Evolutionary conservation across 2,329 filamentous ascomycete species (phyloP).

Genomic region (Malbranchea zuffiana): DNA sequence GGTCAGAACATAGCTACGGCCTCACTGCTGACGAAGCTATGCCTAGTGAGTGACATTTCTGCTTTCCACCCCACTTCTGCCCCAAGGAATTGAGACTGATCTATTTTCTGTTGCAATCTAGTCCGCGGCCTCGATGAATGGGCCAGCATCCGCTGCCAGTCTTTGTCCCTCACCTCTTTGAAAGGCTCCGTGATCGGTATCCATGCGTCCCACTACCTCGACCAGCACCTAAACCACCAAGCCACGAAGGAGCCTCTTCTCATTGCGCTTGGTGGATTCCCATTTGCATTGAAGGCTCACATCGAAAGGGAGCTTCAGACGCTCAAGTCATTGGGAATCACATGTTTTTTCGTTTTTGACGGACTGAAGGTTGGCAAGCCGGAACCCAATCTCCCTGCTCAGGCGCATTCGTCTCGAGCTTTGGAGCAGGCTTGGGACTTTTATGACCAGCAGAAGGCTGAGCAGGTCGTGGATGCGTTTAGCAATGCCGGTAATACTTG

Average conservation of each 20-base stretch:
- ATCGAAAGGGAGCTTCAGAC: constrained; percentile 65
- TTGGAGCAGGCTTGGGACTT: constrained; percentile 75
- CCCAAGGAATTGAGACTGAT: background rate
- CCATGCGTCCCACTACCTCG: constrained; percentile 82
- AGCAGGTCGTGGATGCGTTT: constrained; percentile 75
- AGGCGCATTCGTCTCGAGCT: constrained; percentile 53
- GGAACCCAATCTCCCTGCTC: constrained; percentile 50
- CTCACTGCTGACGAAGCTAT: constrained; percentile 3
- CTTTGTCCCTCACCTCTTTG: constrained; percentile 57
- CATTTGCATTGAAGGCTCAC: constrained; percentile 62
- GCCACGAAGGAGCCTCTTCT: constrained; percentile 76
- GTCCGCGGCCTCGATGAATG: constrained; percentile 47
- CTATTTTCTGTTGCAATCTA: constrained; percentile 16
- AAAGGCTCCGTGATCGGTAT: constrained; percentile 67
- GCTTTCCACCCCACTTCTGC: background rate
- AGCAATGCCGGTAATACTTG: constrained; percentile 58
- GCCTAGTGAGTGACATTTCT: constrained; percentile 5
- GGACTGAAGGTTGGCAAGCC: constrained; percentile 70
- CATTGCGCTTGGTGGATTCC: constrained; percentile 78
- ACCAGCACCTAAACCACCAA: constrained; percentile 59
- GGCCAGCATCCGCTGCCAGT: constrained; percentile 44
- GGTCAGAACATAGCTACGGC: background rate
- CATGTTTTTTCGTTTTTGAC: constrained; percentile 84
- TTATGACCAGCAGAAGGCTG: constrained; percentile 70
- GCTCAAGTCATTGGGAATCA: constrained; percentile 59